Conservation (phyloP, 129 eudicot genomes). For the Cynara cardunculus region DNA sequence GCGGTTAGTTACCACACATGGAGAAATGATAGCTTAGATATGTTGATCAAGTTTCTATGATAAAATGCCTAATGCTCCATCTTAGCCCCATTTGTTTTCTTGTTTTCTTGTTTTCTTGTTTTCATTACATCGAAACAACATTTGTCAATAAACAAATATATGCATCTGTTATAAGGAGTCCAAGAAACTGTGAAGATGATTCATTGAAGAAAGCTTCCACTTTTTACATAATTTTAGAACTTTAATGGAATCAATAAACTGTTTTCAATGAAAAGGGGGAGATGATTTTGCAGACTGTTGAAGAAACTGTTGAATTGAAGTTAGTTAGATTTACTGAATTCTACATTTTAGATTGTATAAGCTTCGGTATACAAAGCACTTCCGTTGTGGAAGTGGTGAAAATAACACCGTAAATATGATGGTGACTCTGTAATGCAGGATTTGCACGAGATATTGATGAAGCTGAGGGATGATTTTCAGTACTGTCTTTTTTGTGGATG, state of each 20-base stretch:
- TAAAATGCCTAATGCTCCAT: no score
- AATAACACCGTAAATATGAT: neutral
- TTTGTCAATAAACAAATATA: no score
- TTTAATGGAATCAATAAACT: neutral
- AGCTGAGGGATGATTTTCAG: conserved; percentile 77
- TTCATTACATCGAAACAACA: no score
- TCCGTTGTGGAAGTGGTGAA: neutral
- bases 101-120: no score
- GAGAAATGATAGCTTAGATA: no score
- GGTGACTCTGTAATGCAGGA: conserved; percentile 53
- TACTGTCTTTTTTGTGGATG: conserved; percentile 97
- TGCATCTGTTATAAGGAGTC: no score
- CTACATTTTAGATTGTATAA: no score
- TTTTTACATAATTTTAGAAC: neutral
- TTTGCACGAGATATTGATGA: conserved; percentile 57
- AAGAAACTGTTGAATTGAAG: neutral
- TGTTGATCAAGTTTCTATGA: no score
- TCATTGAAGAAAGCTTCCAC: neutral
- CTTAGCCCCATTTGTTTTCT: no score
- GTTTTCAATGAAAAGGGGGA: neutral
- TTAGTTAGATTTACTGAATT: neutral
- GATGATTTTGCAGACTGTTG: neutral
- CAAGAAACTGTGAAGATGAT: neutral
- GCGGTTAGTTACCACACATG: no score
- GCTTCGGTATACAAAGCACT: no score